Conservation (phyloP, 192 early-diverging fungal species). For the Rhizoclosmatium globosum region DNA sequence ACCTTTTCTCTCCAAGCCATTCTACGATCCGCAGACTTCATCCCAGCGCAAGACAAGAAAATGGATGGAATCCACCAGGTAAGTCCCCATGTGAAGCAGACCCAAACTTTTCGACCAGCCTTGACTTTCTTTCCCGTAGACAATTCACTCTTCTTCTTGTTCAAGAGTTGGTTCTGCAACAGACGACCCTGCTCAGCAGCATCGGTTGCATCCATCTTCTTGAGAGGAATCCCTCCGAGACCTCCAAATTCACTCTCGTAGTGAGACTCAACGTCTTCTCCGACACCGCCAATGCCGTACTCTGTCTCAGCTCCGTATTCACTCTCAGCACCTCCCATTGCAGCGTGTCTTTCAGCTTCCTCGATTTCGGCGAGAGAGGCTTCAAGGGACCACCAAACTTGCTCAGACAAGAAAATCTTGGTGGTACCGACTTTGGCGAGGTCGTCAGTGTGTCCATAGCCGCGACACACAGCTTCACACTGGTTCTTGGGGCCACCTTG, state of each 20-base stretch:
- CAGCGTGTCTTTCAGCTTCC: slow-evolving; percentile 52
- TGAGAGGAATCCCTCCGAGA: slow-evolving; percentile 14
- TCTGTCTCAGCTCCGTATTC: slow-evolving; percentile 35
- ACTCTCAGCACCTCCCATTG: slow-evolving; percentile 10
- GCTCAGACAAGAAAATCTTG: slow-evolving; percentile 78
- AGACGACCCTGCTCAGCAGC: slow-evolving; percentile 21
- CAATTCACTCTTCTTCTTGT: slow-evolving; percentile 13
- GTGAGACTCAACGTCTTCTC: slow-evolving; percentile 47
- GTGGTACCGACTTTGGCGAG: slow-evolving; percentile 49
- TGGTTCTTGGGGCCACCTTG: slow-evolving; percentile 32
- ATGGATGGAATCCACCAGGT: slow-evolving; percentile 80
- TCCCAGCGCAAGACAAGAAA: slow-evolving; percentile 77
- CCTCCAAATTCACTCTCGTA: slow-evolving; percentile 56
- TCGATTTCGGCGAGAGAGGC: slow-evolving; percentile 77
- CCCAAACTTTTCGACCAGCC: slow-evolving; percentile 76
- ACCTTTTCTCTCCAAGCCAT: slow-evolving; percentile 99
- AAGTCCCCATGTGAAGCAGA: slow-evolving; percentile 80
- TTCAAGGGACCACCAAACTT: slow-evolving; percentile 85
- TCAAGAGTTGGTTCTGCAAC: background rate
- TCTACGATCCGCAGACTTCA: slow-evolving; percentile 80
- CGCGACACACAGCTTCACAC: slow-evolving; percentile 40
- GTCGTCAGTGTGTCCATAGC: slow-evolving; percentile 34
- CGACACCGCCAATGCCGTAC: slow-evolving; percentile 24
- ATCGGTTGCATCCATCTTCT: slow-evolving; percentile 13
- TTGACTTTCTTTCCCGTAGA: slow-evolving; percentile 50